These are phyloP conservation scores for Trichoderma afroharzianum DNA, from an alignment of 2,329 filamentous ascomycete genomes.

Conservation along the genomic window DNA sequence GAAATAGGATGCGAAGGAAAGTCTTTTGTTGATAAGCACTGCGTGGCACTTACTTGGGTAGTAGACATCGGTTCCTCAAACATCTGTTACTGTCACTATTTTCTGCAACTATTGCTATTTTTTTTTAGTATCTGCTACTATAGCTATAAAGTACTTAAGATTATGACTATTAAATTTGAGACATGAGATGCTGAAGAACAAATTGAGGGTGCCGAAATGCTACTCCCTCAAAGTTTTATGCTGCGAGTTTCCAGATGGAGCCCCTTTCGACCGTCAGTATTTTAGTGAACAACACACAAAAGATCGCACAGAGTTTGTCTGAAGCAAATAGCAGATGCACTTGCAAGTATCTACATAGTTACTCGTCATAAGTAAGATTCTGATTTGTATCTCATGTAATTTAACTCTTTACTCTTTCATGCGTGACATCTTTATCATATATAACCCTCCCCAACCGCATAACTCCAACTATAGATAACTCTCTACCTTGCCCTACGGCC, in stretches of 20 bases:
- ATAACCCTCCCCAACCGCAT: slow-evolving; percentile 1
- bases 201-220: background rate
- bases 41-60: background rate
- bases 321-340: background rate
- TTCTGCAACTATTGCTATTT: background rate
- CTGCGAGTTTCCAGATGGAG: background rate
- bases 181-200: background rate
- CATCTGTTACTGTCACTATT: background rate
- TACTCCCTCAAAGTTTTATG: background rate
- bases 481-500: background rate
- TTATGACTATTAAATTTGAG: background rate
- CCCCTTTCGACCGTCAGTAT: background rate
- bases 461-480: slow-evolving; percentile 7
- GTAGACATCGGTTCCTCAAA: background rate
- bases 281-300: background rate
- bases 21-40: background rate
- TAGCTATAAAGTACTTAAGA: background rate
- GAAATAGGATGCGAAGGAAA: background rate
- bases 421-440: slow-evolving; percentile 17
- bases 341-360: background rate
- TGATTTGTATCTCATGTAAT: slow-evolving; percentile 4
- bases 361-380: background rate
- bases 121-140: background rate
- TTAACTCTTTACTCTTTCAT: slow-evolving; percentile 16
- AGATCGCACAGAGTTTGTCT: background rate